Percentiles rank a stretch among this genome's conserved stretches.
These are phyloP conservation scores for Coemansia sp. DNA, from an alignment of 192 early-diverging fungal genomes.

Conservation along the genomic window DNA sequence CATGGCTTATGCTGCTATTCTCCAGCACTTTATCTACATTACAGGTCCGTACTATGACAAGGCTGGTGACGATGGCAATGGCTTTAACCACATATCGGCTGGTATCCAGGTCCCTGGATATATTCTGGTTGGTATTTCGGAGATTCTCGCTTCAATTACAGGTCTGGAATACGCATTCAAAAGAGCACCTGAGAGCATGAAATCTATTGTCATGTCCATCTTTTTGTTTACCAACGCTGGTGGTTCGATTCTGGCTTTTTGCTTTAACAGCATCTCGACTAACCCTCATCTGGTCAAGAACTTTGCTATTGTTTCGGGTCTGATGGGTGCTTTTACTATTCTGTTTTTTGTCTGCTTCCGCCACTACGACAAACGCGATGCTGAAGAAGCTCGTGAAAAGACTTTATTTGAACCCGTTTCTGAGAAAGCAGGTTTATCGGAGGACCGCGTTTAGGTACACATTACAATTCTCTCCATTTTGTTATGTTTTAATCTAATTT, in stretches of 20 bases:
- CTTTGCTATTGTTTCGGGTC: conserved; percentile 59
- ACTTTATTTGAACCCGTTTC: neutral
- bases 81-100: conserved; percentile 58
- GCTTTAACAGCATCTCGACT: conserved; percentile 55
- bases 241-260: conserved; percentile 60
- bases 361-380: conserved; percentile 54
- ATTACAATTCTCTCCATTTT: too few relatives aligned
- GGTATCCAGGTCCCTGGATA: conserved; percentile 61
- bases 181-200: conserved; percentile 62
- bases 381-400: conserved; percentile 10
- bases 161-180: conserved; percentile 69
- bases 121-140: conserved; percentile 57
- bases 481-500: neutral
- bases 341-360: conserved; percentile 58
- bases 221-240: conserved; percentile 60
- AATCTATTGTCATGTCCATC: conserved; percentile 63
- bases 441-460: conserved; percentile 1
- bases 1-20: conserved; percentile 61
- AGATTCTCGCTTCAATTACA: conserved; percentile 65
- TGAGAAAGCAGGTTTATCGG: neutral
- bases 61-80: conserved; percentile 40
- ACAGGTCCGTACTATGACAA: conserved; percentile 50
- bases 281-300: conserved; percentile 65
- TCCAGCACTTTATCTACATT: conserved; percentile 61
- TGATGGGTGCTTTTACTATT: conserved; percentile 49